Conservation (phyloP, 169 alveolate genomes). For the Eimeria falciformis region DNA sequence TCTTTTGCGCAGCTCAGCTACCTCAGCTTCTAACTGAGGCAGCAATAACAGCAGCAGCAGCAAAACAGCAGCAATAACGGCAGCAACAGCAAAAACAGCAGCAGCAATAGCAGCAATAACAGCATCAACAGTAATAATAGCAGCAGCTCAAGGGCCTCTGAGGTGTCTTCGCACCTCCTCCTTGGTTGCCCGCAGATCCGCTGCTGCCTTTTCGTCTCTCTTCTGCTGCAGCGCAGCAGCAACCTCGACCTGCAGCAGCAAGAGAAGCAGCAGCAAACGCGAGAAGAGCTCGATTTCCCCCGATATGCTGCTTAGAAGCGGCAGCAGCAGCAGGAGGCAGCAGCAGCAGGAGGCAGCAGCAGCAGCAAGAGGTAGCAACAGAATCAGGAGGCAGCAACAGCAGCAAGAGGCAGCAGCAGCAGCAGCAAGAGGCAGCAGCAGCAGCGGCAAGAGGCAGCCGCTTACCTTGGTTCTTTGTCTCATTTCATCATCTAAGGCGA, state of each 20-base stretch:
- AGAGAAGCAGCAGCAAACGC: conserved; percentile 23
- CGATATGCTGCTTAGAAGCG: background rate
- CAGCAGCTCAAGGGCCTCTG: too few relatives aligned
- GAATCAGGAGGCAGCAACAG: background rate
- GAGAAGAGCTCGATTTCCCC: too few relatives aligned
- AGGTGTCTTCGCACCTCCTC: conserved; percentile 37
- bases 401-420: background rate
- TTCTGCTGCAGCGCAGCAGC: conserved; percentile 59
- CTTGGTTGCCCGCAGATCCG: conserved; percentile 47
- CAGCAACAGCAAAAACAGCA: background rate
- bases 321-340: background rate
- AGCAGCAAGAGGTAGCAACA: background rate
- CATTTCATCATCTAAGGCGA: conserved; percentile 29
- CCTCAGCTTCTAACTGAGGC: conserved; percentile 43
- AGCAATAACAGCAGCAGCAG: conserved; percentile 37
- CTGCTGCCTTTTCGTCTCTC: conserved; percentile 36
- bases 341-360: background rate
- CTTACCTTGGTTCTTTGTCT: conserved; percentile 30
- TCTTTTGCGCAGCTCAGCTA: conserved; percentile 38
- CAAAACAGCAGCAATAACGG: background rate
- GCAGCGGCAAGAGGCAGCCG: conserved; percentile 17
- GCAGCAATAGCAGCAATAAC: conserved; percentile 38
- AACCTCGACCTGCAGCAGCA: conserved; percentile 64
- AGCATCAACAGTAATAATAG: background rate
- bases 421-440: conserved; percentile 11